Evolutionary conservation across 2,329 filamentous ascomycete genomes (phyloP).

Genomic region (Alternaria atra): DNA sequence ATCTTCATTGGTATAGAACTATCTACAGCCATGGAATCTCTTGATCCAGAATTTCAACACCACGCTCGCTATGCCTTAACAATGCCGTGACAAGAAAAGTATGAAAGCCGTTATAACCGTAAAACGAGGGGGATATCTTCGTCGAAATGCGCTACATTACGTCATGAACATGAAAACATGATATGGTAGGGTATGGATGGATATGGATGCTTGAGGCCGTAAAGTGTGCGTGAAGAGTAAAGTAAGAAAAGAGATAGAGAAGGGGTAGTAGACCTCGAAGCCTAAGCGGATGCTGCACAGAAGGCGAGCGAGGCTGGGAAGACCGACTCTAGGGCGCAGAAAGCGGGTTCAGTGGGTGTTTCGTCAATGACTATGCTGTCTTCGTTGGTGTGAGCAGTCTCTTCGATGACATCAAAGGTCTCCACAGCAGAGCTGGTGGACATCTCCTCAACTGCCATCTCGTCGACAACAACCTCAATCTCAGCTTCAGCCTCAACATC

Average conservation of each 20-base stretch:
- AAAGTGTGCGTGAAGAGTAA: not conserved
- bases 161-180: slow-evolving; percentile 8
- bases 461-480: not conserved
- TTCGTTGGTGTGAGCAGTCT: not conserved
- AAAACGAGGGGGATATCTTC: slow-evolving; percentile 4
- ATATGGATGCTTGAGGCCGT: not conserved
- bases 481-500: not conserved
- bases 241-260: not conserved
- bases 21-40: not conserved
- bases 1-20: not conserved
- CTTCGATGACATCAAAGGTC: not conserved
- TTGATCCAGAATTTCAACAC: not conserved
- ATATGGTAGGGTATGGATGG: not conserved
- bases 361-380: not conserved
- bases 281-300: slow-evolving; percentile 2
- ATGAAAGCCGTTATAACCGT: not conserved
- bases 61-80: not conserved
- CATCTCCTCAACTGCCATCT: not conserved
- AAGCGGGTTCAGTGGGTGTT: not conserved
- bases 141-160: slow-evolving; percentile 6
- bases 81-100: not conserved
- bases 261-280: not conserved
- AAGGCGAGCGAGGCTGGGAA: not conserved
- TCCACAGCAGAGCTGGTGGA: slow-evolving; percentile 4
- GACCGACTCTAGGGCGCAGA: slow-evolving; percentile 6